Evolutionary conservation across 768 basidiomycete genomes (phyloP).

Genomic region (Sporobolomyces pararoseus): DNA sequence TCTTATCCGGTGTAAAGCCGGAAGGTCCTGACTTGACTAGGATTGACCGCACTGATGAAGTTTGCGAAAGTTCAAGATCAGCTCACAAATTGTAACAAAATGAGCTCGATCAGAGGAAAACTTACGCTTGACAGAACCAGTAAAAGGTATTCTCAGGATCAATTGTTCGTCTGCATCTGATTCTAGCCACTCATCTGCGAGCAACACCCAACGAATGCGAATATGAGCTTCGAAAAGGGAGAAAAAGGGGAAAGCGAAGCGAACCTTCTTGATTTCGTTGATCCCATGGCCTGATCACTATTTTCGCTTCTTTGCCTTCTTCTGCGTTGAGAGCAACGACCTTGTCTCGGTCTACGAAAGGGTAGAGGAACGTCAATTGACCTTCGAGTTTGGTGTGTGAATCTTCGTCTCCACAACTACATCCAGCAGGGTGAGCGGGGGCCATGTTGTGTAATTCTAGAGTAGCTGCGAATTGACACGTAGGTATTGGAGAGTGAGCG

Average conservation of each 20-base stretch:
- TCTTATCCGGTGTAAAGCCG: slow-evolving; percentile 47
- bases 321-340: slow-evolving; percentile 50
- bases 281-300: slow-evolving; percentile 51
- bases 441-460: slow-evolving; percentile 35
- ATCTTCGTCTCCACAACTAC: slow-evolving; percentile 43
- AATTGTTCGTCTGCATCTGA: slow-evolving; percentile 51
- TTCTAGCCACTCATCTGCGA: slow-evolving; percentile 48
- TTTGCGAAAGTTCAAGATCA: not conserved
- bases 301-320: slow-evolving; percentile 46
- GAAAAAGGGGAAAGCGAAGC: not conserved
- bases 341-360: slow-evolving; percentile 47
- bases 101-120: slow-evolving; percentile 20
- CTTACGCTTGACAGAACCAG: slow-evolving; percentile 30
- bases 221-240: not conserved
- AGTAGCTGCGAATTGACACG: not conserved
- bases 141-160: slow-evolving; percentile 46
- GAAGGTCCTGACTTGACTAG: slow-evolving; percentile 50
- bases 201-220: too few relatives aligned
- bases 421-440: slow-evolving; percentile 25
- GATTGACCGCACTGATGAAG: slow-evolving; percentile 49
- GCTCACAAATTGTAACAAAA: not conserved
- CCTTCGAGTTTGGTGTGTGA: slow-evolving; percentile 45
- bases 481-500: not conserved
- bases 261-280: slow-evolving; percentile 46
- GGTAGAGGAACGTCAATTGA: slow-evolving; percentile 46